Evolutionary conservation across 73 alveolate genomes (phyloP).

Genomic region (Stentor coeruleus): DNA sequence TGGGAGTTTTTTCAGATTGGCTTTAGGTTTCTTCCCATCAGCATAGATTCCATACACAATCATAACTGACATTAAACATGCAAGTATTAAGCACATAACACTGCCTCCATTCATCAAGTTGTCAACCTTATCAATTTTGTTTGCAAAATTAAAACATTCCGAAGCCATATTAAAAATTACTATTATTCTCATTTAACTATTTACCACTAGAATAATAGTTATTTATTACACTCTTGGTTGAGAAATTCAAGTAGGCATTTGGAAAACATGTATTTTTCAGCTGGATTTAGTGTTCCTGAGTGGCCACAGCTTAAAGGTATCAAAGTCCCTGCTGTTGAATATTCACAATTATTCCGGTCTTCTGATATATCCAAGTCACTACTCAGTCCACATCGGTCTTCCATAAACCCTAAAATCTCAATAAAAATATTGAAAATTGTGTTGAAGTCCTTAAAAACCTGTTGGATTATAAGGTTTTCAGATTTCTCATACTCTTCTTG

Average conservation of each 20-base stretch:
- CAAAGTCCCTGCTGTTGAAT: neutral
- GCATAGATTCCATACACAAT: neutral
- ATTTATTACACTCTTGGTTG: too few relatives aligned
- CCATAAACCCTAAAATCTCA: neutral
- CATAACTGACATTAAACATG: neutral
- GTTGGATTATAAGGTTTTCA: neutral
- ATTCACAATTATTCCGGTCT: neutral
- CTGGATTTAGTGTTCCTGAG: neutral
- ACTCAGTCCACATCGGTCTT: constrained; percentile 3
- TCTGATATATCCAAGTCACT: neutral
- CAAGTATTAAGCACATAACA: neutral
- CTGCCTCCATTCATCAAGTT: neutral
- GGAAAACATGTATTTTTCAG: neutral
- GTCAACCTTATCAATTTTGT: neutral
- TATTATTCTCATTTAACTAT: too few relatives aligned
- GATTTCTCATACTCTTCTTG: neutral
- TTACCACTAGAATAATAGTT: too few relatives aligned
- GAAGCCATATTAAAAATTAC: neutral
- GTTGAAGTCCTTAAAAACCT: neutral
- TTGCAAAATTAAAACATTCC: neutral
- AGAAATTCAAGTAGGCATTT: too few relatives aligned
- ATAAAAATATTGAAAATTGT: neutral
- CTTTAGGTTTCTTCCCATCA: neutral
- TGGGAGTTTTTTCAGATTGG: too few relatives aligned
- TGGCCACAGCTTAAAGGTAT: neutral